phyloP scores from a whole-genome alignment of 2,329 filamentous ascomycete species.

The Aureobasidium melanogenum region DNA sequence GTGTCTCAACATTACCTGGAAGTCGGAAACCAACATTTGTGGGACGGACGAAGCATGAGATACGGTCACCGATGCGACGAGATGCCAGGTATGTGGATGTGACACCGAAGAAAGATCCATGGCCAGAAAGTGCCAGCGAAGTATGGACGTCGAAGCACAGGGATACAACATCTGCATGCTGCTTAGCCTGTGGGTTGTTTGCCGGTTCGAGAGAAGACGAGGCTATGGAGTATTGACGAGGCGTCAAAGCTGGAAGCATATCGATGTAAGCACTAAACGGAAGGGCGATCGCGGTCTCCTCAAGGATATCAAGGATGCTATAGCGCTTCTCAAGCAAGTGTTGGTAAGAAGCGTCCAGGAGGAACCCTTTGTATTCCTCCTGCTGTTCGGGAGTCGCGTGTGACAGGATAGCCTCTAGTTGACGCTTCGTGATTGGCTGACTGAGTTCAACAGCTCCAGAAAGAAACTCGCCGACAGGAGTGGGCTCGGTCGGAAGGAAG shows the following conservation, averaged over 20 bases:
- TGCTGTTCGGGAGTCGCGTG: slow-evolving; percentile 13
- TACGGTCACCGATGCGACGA: slow-evolving; percentile 8
- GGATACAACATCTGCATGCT: slow-evolving; percentile 19
- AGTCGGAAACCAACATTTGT: slow-evolving; percentile 39
- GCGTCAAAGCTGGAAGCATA: slow-evolving; percentile 18
- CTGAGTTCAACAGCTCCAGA: slow-evolving; percentile 62
- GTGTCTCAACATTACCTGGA: slow-evolving; percentile 32
- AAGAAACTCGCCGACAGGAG: slow-evolving; percentile 47
- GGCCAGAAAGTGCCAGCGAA: slow-evolving; percentile 14
- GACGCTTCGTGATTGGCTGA: slow-evolving; percentile 50
- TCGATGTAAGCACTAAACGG: slow-evolving; percentile 56
- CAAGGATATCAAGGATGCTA: slow-evolving; percentile 59
- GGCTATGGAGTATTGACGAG: slow-evolving; percentile 21
- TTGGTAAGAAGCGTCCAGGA: slow-evolving; percentile 19
- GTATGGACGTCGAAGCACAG: slow-evolving; percentile 54
- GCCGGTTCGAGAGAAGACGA: slow-evolving; percentile 16
- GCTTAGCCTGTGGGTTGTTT: background rate
- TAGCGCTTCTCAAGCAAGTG: slow-evolving; percentile 39
- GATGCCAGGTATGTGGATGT: slow-evolving; percentile 31
- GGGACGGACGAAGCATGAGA: slow-evolving; percentile 30
- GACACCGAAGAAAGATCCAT: slow-evolving; percentile 26
- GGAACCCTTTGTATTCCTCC: slow-evolving; percentile 40
- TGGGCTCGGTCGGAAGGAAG: background rate
- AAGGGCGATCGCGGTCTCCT: slow-evolving; percentile 51
- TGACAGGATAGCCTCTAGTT: background rate